Conservation (phyloP, 2,329 filamentous ascomycete species). For the Beauveria caledonica region DNA sequence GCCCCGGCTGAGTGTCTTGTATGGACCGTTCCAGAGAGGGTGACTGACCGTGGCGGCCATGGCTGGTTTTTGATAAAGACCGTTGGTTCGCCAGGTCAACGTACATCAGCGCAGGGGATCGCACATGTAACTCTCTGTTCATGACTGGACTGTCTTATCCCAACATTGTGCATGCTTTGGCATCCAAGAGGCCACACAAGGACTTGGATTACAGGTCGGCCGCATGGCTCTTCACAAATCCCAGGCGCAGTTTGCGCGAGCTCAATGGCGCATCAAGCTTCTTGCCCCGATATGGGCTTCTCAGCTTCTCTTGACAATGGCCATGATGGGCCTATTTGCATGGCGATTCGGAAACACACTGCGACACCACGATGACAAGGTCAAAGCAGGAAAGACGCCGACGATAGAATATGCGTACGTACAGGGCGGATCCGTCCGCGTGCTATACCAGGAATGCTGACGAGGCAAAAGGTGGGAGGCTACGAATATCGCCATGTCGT, state of each 20-base stretch:
- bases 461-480: slow-evolving; percentile 36
- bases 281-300: slow-evolving; percentile 42
- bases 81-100: no score
- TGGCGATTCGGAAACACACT: slow-evolving; percentile 43
- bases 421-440: neutral
- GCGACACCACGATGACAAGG: slow-evolving; percentile 32
- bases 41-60: no score
- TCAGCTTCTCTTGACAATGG: slow-evolving; percentile 37
- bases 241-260: slow-evolving; percentile 43
- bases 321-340: slow-evolving; percentile 43
- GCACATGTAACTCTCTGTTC: no score
- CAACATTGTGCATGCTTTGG: no score
- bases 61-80: no score
- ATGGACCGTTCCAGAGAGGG: no score
- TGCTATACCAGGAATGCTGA: slow-evolving; percentile 18
- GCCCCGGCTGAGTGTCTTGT: no score
- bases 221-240: slow-evolving; percentile 37
- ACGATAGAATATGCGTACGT: slow-evolving; percentile 44
- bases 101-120: no score
- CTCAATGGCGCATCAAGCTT: slow-evolving; percentile 41
- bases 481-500: slow-evolving; percentile 42
- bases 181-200: no score
- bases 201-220: neutral
- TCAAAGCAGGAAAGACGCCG: slow-evolving; percentile 31
- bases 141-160: no score